These are phyloP conservation scores for Circinella umbellata DNA, from an alignment of 371 early-diverging fungal genomes.

Conservation along the genomic window DNA sequence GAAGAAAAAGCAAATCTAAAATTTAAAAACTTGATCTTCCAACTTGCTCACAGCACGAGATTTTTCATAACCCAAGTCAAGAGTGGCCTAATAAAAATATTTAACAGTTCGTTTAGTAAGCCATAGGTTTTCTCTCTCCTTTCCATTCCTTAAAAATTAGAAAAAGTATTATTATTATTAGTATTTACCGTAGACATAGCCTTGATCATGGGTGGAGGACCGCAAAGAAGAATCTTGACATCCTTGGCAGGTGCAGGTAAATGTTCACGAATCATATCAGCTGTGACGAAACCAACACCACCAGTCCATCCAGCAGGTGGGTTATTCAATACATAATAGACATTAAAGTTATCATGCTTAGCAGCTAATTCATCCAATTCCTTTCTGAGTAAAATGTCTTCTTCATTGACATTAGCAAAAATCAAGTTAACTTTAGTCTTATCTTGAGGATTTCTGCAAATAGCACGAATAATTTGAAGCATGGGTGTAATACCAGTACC, in stretches of 20 bases:
- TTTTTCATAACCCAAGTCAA: conserved; percentile 76
- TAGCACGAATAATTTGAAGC: conserved; percentile 88
- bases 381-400: conserved; percentile 87
- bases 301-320: conserved; percentile 87
- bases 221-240: conserved; percentile 92
- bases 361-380: conserved; percentile 82
- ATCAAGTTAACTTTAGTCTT: conserved; percentile 84
- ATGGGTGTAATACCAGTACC: conserved; percentile 96
- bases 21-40: conserved; percentile 90
- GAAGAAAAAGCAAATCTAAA: conserved; percentile 50
- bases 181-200: conserved; percentile 79
- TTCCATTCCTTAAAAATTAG: no score
- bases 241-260: conserved; percentile 80
- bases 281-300: conserved; percentile 86
- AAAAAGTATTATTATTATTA: no score
- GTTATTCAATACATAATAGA: conserved; percentile 87
- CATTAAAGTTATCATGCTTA: conserved; percentile 81
- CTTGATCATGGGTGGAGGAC: conserved; percentile 93
- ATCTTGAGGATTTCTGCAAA: conserved; percentile 84
- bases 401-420: conserved; percentile 90
- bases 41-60: conserved; percentile 84
- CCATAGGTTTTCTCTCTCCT: no score
- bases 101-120: no score
- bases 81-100: conserved; percentile 41
- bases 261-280: conserved; percentile 77